phyloP scores from a whole-genome alignment of 2,329 filamentous ascomycete genomes.

The Fusarium sarcochroum region DNA sequence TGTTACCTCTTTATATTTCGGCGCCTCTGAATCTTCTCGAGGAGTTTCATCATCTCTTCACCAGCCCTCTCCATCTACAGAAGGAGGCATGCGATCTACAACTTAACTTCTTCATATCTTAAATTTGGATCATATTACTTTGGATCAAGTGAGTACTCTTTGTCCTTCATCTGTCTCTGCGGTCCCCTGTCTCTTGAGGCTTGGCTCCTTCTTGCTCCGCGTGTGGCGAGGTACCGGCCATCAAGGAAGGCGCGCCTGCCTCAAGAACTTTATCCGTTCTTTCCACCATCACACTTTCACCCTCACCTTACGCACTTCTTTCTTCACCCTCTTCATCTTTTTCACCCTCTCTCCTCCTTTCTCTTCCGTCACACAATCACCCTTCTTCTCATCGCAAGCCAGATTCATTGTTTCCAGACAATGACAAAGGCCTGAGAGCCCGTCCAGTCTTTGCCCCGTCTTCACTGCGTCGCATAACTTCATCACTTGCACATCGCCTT shows the following conservation, averaged over 20 bases:
- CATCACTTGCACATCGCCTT: conserved; percentile 10
- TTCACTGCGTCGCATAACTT: conserved; percentile 16
- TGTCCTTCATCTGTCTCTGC: not conserved
- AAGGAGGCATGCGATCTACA: conserved; percentile 14
- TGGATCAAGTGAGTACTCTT: conserved; percentile 4
- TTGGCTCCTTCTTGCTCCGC: conserved; percentile 1
- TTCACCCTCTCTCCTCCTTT: conserved; percentile 6
- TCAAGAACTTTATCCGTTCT: conserved; percentile 1
- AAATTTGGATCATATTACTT: conserved; percentile 19
- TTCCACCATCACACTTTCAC: conserved; percentile 4
- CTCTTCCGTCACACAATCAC: conserved; percentile 16
- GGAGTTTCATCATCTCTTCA: not conserved
- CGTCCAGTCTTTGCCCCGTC: conserved; percentile 30
- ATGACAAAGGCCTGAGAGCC: conserved; percentile 31
- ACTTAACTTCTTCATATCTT: conserved; percentile 16
- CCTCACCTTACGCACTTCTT: conserved; percentile 10
- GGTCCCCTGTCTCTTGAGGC: not conserved
- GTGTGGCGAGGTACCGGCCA: conserved; percentile 1
- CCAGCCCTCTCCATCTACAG: not conserved
- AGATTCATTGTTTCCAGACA: conserved; percentile 14
- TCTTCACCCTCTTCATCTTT: not conserved
- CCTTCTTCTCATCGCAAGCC: conserved; percentile 11
- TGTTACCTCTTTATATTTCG: not conserved
- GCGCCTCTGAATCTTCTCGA: not conserved
- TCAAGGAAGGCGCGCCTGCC: conserved; percentile 19